Evolutionary conservation across 2,329 filamentous ascomycete species (phyloP).

Genomic region (Penicillium sp.): DNA sequence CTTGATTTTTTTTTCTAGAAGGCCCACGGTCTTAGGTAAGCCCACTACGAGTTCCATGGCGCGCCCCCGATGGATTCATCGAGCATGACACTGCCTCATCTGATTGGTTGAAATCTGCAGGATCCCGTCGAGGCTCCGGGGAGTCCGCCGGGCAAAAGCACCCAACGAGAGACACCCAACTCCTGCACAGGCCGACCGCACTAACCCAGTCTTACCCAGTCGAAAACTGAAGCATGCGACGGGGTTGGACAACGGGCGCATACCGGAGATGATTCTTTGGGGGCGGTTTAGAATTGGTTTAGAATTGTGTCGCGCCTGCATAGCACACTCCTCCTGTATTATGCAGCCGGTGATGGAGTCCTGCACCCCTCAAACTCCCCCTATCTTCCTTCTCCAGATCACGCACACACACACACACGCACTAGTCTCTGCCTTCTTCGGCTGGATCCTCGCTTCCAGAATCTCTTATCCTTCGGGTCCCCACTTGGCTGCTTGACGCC

Average conservation of each 20-base stretch:
- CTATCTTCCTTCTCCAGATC: not conserved
- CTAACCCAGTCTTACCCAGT: not conserved
- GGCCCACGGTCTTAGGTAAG: constrained; percentile 25
- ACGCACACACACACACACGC: no score
- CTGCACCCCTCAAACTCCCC: no score
- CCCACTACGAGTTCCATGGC: constrained; percentile 4
- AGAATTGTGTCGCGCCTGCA: not conserved
- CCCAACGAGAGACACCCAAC: not conserved
- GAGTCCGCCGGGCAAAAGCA: constrained; percentile 20
- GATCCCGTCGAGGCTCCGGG: constrained; percentile 27
- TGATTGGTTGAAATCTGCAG: constrained; percentile 20
- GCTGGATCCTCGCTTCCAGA: constrained; percentile 8
- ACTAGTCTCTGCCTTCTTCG: not conserved
- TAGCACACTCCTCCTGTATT: no score
- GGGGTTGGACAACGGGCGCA: not conserved
- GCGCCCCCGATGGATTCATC: not conserved
- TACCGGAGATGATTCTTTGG: not conserved
- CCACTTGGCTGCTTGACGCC: not conserved
- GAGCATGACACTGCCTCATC: not conserved
- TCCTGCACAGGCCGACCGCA: not conserved
- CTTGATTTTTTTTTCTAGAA: constrained; percentile 30
- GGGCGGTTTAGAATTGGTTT: not conserved
- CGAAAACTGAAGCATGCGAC: not conserved
- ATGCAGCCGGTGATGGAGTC: no score
- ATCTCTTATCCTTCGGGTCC: not conserved